Evolutionary conservation across 768 basidiomycete genomes (phyloP).

Genomic region (Macrocybe gigantea): DNA sequence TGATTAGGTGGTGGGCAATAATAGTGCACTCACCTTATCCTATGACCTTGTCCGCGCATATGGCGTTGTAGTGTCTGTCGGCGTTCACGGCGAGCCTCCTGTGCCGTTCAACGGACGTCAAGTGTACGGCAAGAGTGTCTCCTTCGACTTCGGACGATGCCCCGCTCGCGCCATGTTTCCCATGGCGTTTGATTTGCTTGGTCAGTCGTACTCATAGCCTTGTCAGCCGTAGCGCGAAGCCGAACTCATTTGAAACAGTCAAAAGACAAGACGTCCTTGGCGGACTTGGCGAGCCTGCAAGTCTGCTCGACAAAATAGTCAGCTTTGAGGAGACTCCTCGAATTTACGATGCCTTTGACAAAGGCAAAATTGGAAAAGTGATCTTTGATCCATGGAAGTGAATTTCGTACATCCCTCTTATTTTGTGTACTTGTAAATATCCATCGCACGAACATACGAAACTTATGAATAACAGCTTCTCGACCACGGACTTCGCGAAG

Average conservation of each 20-base stretch:
- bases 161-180: slow-evolving; percentile 77
- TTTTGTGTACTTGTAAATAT: not conserved
- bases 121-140: slow-evolving; percentile 74
- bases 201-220: slow-evolving; percentile 17
- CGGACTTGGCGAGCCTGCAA: slow-evolving; percentile 53
- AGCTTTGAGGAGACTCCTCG: slow-evolving; percentile 49
- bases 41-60: slow-evolving; percentile 72
- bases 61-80: slow-evolving; percentile 70
- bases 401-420: not conserved
- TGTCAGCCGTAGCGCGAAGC: not conserved
- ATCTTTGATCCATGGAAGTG: slow-evolving; percentile 71
- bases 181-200: slow-evolving; percentile 59
- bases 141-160: slow-evolving; percentile 76
- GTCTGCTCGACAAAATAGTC: slow-evolving; percentile 66
- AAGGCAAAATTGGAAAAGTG: slow-evolving; percentile 68
- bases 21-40: slow-evolving; percentile 55
- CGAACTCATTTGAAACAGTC: slow-evolving; percentile 22
- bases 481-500: too few species aligned
- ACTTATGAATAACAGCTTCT: too few species aligned
- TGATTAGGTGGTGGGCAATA: slow-evolving; percentile 62
- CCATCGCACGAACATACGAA: too few species aligned
- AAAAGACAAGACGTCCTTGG: slow-evolving; percentile 72
- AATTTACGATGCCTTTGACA: slow-evolving; percentile 63
- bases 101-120: slow-evolving; percentile 53
- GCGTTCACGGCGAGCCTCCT: slow-evolving; percentile 53